Percentiles rank a stretch among this genome's conserved stretches.
These are phyloP conservation scores for Tolypocladium tropicale DNA, from an alignment of 2,329 filamentous ascomycete species.

Conservation along the genomic window DNA sequence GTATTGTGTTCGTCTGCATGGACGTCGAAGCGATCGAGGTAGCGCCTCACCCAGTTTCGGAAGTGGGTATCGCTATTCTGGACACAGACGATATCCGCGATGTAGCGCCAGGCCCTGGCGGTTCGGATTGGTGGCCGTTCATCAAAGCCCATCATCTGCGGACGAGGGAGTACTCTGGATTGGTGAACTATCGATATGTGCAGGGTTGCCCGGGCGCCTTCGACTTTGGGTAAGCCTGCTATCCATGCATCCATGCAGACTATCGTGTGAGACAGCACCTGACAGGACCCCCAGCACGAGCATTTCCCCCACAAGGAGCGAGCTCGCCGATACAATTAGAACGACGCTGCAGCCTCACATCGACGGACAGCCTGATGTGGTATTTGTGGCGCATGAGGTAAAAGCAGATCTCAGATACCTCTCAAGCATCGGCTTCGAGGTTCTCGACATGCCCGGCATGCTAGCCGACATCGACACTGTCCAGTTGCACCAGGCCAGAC, in stretches of 20 bases:
- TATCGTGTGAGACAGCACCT: constrained; percentile 2
- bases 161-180: constrained; percentile 55
- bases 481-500: constrained; percentile 55
- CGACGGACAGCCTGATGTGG: constrained; percentile 37
- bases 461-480: constrained; percentile 64
- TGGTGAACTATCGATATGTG: constrained; percentile 60
- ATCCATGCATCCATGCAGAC: no score
- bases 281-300: constrained; percentile 23
- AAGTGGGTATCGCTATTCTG: constrained; percentile 74
- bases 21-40: constrained; percentile 78
- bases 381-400: constrained; percentile 73
- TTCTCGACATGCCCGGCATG: constrained; percentile 39
- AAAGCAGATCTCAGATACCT: constrained; percentile 60
- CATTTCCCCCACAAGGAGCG: constrained; percentile 23
- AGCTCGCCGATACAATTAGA: constrained; percentile 24
- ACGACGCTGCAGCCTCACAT: constrained; percentile 22
- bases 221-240: constrained; percentile 58
- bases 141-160: constrained; percentile 69
- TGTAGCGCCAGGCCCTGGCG: constrained; percentile 49
- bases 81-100: constrained; percentile 52
- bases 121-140: constrained; percentile 53
- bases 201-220: constrained; percentile 64
- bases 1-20: constrained; percentile 58
- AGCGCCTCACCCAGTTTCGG: constrained; percentile 58
- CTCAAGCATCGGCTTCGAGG: constrained; percentile 50